Evolutionary conservation across 2,329 filamentous ascomycete species (phyloP).

Genomic region (Leptodontidium sp.): DNA sequence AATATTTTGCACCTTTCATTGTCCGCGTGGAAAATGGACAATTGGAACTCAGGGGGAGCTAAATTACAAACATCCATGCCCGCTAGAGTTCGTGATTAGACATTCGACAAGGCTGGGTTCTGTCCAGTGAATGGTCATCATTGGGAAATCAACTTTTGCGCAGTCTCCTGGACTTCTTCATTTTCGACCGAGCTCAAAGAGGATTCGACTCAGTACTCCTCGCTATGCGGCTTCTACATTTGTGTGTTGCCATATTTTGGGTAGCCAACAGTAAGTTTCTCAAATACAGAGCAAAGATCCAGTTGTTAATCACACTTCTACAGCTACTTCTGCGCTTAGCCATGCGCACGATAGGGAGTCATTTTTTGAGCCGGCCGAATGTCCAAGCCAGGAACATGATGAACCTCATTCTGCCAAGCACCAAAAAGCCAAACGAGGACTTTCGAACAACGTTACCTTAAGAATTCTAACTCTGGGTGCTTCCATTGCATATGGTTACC

Average conservation of each 20-base stretch:
- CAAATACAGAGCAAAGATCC: not conserved
- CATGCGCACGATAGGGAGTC: not conserved
- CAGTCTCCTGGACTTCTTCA: no score
- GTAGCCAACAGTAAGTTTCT: constrained; percentile 1
- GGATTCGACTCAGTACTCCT: not conserved
- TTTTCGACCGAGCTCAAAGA: not conserved
- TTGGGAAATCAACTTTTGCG: not conserved
- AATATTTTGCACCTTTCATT: not conserved
- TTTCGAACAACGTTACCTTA: constrained; percentile 9
- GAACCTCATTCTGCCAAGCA: not conserved
- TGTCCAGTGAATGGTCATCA: not conserved
- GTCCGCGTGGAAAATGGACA: not conserved
- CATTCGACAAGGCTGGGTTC: not conserved
- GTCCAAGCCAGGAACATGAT: not conserved
- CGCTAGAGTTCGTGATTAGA: not conserved
- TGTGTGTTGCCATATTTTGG: constrained; percentile 2
- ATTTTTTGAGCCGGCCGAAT: not conserved
- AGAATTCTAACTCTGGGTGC: constrained; percentile 22
- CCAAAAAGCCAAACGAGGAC: not conserved
- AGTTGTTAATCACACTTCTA: not conserved
- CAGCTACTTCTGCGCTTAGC: not conserved
- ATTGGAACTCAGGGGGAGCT: not conserved
- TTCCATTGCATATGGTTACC: constrained; percentile 20
- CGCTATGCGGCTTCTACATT: not conserved
- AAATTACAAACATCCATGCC: not conserved